A percentile compares a stretch with the other conserved stretches of the same genome.
Evolutionary conservation across 495 filamentous ascomycete genomes (phyloP).

Genomic region (Penicillium tannophilum): DNA sequence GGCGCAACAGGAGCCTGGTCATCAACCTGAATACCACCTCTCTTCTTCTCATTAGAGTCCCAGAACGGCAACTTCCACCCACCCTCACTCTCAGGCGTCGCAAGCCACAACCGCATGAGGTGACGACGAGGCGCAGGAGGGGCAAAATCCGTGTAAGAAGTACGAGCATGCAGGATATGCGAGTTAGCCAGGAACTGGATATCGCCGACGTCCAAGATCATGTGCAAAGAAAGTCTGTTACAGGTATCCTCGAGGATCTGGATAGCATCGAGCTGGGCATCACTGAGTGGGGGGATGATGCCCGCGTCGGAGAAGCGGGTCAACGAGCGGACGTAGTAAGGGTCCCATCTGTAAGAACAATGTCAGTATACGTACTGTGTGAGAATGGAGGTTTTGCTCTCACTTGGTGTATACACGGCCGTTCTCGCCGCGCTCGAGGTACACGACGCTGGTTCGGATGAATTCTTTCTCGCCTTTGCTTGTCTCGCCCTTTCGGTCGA

Average conservation of each 20-base stretch:
- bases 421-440: constrained; percentile 61
- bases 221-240: constrained; percentile 65
- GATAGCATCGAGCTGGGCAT: constrained; percentile 64
- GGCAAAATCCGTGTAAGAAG: constrained; percentile 66
- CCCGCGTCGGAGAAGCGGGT: constrained; percentile 65
- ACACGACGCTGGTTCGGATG: constrained; percentile 73
- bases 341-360: constrained; percentile 66
- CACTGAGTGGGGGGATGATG: constrained; percentile 65
- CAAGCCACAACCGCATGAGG: constrained; percentile 85
- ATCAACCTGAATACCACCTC: constrained; percentile 86
- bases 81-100: constrained; percentile 76
- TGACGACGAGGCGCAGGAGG: constrained; percentile 66
- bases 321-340: constrained; percentile 73
- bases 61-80: constrained; percentile 84
- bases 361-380: constrained; percentile 4
- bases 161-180: constrained; percentile 71
- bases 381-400: constrained; percentile 1
- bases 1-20: constrained; percentile 68
- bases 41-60: constrained; percentile 79
- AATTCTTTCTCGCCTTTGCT: constrained; percentile 73
- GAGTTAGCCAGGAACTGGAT: constrained; percentile 75
- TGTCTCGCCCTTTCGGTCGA: constrained; percentile 89
- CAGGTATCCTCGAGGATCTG: constrained; percentile 69
- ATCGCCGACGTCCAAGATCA: constrained; percentile 78
- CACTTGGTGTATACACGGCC: constrained; percentile 59